phyloP scores from a whole-genome alignment of 2,329 filamentous ascomycete genomes.

The Zalaria sp. region DNA sequence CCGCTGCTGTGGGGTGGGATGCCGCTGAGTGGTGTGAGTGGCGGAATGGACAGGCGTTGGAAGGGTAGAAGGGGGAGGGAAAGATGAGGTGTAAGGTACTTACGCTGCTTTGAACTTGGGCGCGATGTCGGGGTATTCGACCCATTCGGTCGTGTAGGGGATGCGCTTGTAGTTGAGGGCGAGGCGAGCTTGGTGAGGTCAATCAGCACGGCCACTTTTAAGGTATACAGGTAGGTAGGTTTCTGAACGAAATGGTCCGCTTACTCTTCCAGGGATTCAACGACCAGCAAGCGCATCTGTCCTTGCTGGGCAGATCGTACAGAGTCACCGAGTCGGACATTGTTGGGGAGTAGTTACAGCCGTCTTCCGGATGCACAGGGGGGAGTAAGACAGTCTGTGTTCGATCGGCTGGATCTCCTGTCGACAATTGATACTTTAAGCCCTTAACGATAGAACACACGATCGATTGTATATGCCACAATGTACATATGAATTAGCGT shows the following conservation, averaged over 20 bases:
- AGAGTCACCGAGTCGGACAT: slow-evolving; percentile 33
- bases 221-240: not conserved
- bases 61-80: too few species aligned
- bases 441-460: too few species aligned
- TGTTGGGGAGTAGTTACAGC: not conserved
- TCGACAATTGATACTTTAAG: too few species aligned
- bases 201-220: slow-evolving; percentile 26
- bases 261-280: slow-evolving; percentile 59
- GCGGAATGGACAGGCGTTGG: not conserved
- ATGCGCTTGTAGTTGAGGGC: slow-evolving; percentile 54
- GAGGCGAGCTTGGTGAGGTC: slow-evolving; percentile 50
- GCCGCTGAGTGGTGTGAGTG: not conserved
- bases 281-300: slow-evolving; percentile 42
- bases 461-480: too few species aligned
- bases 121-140: slow-evolving; percentile 53
- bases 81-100: not conserved
- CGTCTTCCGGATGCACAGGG: too few species aligned
- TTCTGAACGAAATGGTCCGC: slow-evolving; percentile 7
- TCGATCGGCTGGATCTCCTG: too few species aligned
- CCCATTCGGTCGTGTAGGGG: slow-evolving; percentile 54
- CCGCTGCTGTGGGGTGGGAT: slow-evolving; percentile 10
- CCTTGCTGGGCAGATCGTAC: slow-evolving; percentile 48
- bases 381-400: too few species aligned
- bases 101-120: slow-evolving; percentile 37
- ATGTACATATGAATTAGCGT: too few species aligned